Percentiles rank a stretch among this genome's conserved stretches.
Evolutionary conservation across 129 eudicot genomes (phyloP).

Genomic region (Pittosporum tobira): DNA sequence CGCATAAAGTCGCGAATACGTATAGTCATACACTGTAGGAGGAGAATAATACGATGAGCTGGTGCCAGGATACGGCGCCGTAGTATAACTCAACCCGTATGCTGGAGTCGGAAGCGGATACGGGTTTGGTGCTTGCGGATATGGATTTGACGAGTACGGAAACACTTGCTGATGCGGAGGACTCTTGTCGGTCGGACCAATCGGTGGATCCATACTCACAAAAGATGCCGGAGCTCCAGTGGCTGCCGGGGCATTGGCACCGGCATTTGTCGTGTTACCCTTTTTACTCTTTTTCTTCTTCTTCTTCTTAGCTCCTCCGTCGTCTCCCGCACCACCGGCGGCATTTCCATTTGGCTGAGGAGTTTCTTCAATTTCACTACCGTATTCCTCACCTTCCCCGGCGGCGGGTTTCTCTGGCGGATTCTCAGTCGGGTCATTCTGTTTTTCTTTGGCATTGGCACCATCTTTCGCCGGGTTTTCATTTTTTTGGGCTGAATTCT

Average conservation of each 20-base stretch:
- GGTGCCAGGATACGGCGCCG: slow-evolving; percentile 35
- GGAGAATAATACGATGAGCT: slow-evolving; percentile 32
- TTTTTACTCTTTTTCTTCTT: slow-evolving; percentile 37
- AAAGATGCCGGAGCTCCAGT: slow-evolving; percentile 10
- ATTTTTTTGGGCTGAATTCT: slow-evolving; percentile 11
- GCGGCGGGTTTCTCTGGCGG: slow-evolving; percentile 1
- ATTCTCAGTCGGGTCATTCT: slow-evolving; percentile 13
- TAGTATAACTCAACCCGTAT: slow-evolving; percentile 60
- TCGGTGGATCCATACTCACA: slow-evolving; percentile 5
- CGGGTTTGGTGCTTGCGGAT: slow-evolving; percentile 36
- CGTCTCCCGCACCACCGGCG: neutral
- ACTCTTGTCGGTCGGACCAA: slow-evolving; percentile 20
- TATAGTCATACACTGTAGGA: slow-evolving; percentile 38
- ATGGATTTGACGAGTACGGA: slow-evolving; percentile 39
- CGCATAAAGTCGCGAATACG: slow-evolving; percentile 23
- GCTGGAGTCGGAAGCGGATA: slow-evolving; percentile 26
- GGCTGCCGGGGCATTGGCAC: slow-evolving; percentile 6
- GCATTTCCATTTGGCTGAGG: neutral
- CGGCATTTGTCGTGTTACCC: slow-evolving; percentile 21
- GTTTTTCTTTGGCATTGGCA: slow-evolving; percentile 12
- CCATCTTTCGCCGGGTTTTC: slow-evolving; percentile 11
- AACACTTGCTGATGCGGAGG: slow-evolving; percentile 31
- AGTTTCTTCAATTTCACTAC: slow-evolving; percentile 13
- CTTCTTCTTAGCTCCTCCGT: slow-evolving; percentile 39
- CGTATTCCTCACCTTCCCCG: slow-evolving; percentile 20